Evolutionary conservation across 2,329 filamentous ascomycete species (phyloP).

Genomic region (Pseudogymnoascus sp.): DNA sequence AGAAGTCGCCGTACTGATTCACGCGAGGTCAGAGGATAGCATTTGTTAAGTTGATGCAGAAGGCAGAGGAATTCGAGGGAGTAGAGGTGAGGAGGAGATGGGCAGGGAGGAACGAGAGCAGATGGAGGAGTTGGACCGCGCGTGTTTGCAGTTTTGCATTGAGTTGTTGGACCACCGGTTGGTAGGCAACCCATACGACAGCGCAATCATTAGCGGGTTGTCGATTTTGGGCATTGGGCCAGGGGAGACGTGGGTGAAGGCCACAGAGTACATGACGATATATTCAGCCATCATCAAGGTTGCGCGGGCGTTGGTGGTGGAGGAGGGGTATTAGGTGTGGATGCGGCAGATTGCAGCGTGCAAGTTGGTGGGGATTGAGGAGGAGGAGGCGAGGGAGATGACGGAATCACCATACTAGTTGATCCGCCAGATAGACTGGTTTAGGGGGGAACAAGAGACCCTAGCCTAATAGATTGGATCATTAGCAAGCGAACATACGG

Average conservation of each 20-base stretch:
- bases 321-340: background rate
- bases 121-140: background rate
- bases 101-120: background rate
- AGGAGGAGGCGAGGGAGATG: background rate
- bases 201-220: background rate
- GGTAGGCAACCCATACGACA: background rate
- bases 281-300: background rate
- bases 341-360: background rate
- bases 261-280: background rate
- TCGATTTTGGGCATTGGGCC: background rate
- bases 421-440: background rate
- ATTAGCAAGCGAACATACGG: conserved; percentile 2
- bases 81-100: background rate
- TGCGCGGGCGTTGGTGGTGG: background rate
- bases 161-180: background rate
- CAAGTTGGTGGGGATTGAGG: background rate
- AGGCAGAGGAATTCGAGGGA: background rate
- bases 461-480: background rate
- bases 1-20: background rate
- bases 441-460: background rate
- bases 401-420: background rate
- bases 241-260: background rate
- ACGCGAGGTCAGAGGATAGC: background rate
- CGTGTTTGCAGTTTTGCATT: conserved; percentile 2
- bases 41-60: background rate